Evolutionary conservation across 768 basidiomycete species (phyloP).

Genomic region (Termitomyces sp.): DNA sequence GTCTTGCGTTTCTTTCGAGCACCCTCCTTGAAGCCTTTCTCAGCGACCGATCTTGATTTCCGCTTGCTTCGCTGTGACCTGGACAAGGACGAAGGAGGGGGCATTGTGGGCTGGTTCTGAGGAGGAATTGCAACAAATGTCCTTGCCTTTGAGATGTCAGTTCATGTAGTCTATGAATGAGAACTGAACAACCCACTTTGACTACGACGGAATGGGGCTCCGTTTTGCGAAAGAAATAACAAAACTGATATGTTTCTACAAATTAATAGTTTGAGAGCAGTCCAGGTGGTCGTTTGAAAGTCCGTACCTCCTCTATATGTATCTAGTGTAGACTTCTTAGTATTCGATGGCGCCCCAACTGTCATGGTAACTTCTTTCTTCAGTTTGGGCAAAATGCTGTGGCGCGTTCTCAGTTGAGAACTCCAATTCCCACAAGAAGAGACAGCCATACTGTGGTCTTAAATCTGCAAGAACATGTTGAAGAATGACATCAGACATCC

Average conservation of each 20-base stretch:
- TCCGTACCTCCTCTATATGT: slow-evolving; percentile 77
- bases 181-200: slow-evolving; percentile 53
- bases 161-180: not conserved
- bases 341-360: slow-evolving; percentile 33
- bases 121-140: slow-evolving; percentile 34
- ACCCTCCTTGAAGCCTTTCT: slow-evolving; percentile 4
- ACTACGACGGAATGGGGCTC: slow-evolving; percentile 79
- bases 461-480: slow-evolving; percentile 82
- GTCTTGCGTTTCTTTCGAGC: slow-evolving; percentile 35
- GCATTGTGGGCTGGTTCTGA: slow-evolving; percentile 19
- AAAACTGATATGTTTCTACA: slow-evolving; percentile 84
- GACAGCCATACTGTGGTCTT: slow-evolving; percentile 52
- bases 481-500: slow-evolving; percentile 85
- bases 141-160: slow-evolving; percentile 29
- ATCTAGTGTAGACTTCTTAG: slow-evolving; percentile 70
- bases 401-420: slow-evolving; percentile 24
- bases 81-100: slow-evolving; percentile 16
- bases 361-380: slow-evolving; percentile 52
- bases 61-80: slow-evolving; percentile 21
- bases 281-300: slow-evolving; percentile 5
- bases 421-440: not conserved
- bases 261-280: not conserved
- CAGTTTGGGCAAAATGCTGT: slow-evolving; percentile 67
- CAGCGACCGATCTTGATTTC: slow-evolving; percentile 13
- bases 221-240: slow-evolving; percentile 82